Evolutionary conservation across 345 rosid genomes (phyloP), one percentile per base, ranked within the genome.

Genomic region (Eucalyptus erythrocorys): DNA sequence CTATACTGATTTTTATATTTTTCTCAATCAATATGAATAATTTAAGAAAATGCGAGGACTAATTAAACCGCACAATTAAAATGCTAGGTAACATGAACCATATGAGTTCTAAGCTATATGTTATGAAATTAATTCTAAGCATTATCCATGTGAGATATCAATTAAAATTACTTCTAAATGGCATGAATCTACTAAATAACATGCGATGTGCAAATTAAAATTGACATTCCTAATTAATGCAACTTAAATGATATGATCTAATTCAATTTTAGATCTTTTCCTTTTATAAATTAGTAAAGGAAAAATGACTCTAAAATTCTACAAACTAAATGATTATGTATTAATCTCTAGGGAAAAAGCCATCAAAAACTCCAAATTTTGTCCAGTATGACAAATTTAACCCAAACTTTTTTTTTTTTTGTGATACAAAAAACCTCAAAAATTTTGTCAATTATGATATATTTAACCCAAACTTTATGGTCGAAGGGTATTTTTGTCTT

Each of bases 321-420:
- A 12, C 61, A 4, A 55, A 55, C 61, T 55, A 55, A 24, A 55
- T 55, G 61, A 24, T 24, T 5, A 55, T 55, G 61, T 24, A 55
- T 55, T 24, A 55, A 55, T 55, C 10, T 55, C 30, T 55, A 55
- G 1, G 10, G 57, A 21, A 51, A 51, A 1, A 51, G 0, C 10
- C 57, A 51, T 51, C 4, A 51, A 51, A 51, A 49, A 51, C 26
- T 51, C 26, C 57, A 51, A 21, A 51, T 51, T 51, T 51, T 51
- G 1, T 24, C 19, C 24, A 1, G 1, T 19, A 0, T 51, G 9
- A 19, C 1, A 19, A 51, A 51, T 51, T 51, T 51, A 51, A 1
- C 8, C 2, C 4, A 19, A 51, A 13, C 2, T 21, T 21, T 7
- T 50, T 16, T 50, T 50, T 50, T 4, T 3, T 51, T 1, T 14